phyloP scores from a whole-genome alignment of 495 filamentous ascomycete species.

The Talaromyces liani region DNA sequence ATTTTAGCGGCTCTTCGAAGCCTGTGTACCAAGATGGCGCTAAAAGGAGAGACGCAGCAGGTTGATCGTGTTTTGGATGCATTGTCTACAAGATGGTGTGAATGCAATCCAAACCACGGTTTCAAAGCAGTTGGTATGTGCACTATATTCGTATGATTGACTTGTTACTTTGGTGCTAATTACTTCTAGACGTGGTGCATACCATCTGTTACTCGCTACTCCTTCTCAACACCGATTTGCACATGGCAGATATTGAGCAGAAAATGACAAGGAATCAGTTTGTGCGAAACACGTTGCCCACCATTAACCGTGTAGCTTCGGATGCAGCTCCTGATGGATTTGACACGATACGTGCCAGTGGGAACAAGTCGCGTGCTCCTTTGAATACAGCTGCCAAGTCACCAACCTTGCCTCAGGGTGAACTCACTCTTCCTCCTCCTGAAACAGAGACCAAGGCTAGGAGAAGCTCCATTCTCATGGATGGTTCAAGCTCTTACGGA shows the following conservation, averaged over 20 bases:
- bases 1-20: constrained; percentile 72
- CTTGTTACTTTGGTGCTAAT: constrained; percentile 11
- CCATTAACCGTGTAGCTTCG: constrained; percentile 65
- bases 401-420: constrained; percentile 19
- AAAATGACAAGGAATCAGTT: constrained; percentile 95
- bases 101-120: constrained; percentile 88
- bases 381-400: constrained; percentile 19
- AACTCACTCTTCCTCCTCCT: not conserved
- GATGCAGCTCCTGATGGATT: constrained; percentile 64
- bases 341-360: constrained; percentile 43
- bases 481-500: constrained; percentile 22
- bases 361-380: constrained; percentile 17
- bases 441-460: constrained; percentile 1
- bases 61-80: constrained; percentile 88
- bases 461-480: constrained; percentile 8
- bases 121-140: constrained; percentile 79
- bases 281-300: constrained; percentile 92
- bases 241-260: constrained; percentile 86
- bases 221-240: constrained; percentile 91
- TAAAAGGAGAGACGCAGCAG: constrained; percentile 93
- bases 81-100: constrained; percentile 84
- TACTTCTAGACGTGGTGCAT: constrained; percentile 74
- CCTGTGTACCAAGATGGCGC: constrained; percentile 72
- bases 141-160: not conserved
- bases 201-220: constrained; percentile 96